Base-by-base conservation (phyloP, 2,329 filamentous ascomycete genomes). In the Dothidotthia symphoricarpi region DNA sequence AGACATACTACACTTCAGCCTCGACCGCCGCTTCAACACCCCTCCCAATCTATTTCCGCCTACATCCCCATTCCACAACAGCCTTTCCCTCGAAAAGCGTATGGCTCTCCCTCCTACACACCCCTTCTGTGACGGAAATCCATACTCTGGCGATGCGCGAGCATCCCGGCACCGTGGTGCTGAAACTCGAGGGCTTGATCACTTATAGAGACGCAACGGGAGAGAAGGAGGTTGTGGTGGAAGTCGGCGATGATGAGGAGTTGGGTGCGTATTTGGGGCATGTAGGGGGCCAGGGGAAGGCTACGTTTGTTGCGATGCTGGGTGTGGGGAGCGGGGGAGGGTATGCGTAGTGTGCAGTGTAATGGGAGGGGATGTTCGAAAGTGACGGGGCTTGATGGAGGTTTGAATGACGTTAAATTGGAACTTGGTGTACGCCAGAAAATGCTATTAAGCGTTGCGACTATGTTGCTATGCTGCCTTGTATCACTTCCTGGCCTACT, bases 211-310 rank as follows among this genome's bases (percentile, higher is more conserved):
- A 45, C 4, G 43, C 36, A 5, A 41, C 44, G 7, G 44, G 48
- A 4, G 81, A 78, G 4, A 74, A 74, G 33, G 83, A 87, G 56
- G 71, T 85, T 29, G 71, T 71, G 12, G 76, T 86, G 54, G 69
- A 75, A 38, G 83, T 91, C 51, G 82, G 83, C 37, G 75, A 82
- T 27, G 83, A 90, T 52, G 78, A 81, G 45, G 85, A 91, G 67
- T 63, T 93, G 45, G 76, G 76, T 42, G 83, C 82, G 0, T 91
- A 90, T 65, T 64, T 93, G 49, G 73, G 76, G 31, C 83, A 86
- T 58, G 72, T 83, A 16, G 45, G 35, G 69, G 78, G 47, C 73
- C 75, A 69, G 25, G 66, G 71, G 57, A 80, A 80, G 56, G 73
- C 74, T 11, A 75, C 70, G 5, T 80, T 82, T 62, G 57, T 72